Percentiles rank a stretch among this genome's conserved stretches.
Evolutionary conservation across 805 yeast species (phyloP).

Genomic region (Starmera quercuum): DNA sequence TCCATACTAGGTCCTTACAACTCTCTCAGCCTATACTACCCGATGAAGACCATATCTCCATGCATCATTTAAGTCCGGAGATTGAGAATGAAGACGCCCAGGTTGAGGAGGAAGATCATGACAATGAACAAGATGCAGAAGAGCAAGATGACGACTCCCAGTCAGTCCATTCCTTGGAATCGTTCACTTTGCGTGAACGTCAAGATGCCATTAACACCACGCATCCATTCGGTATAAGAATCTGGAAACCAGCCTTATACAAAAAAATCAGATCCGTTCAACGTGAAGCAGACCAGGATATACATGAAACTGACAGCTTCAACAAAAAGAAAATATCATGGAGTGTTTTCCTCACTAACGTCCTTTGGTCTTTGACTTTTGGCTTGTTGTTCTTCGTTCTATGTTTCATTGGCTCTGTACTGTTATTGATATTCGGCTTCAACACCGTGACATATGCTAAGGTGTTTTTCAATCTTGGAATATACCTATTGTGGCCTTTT

Average conservation of each 20-base stretch:
- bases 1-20: conserved; percentile 4
- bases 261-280: conserved; percentile 91
- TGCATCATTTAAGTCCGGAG: conserved; percentile 3
- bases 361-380: conserved; percentile 64
- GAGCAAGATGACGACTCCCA: conserved; percentile 23
- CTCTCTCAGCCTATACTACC: not conserved
- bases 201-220: conserved; percentile 95
- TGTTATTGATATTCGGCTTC: conserved; percentile 36
- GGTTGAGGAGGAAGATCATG: conserved; percentile 7
- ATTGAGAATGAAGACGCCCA: conserved; percentile 1
- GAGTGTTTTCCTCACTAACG: conserved; percentile 61
- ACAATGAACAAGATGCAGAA: conserved; percentile 10
- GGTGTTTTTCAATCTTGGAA: conserved; percentile 53
- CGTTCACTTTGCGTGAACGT: conserved; percentile 82
- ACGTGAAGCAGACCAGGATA: conserved; percentile 84
- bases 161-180: conserved; percentile 57
- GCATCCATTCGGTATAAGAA: conserved; percentile 96
- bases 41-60: conserved; percentile 1
- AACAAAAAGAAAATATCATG: conserved; percentile 39
- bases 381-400: conserved; percentile 56
- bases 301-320: conserved; percentile 59
- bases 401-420: conserved; percentile 40
- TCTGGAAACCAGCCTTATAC: conserved; percentile 97
- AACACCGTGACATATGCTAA: conserved; percentile 54
- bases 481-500: conserved; percentile 77